A percentile compares a stretch with the other conserved stretches of the same genome.
These are phyloP conservation scores for Cryomyces minteri DNA, from an alignment of 495 filamentous ascomycete species.

Conservation along the genomic window DNA sequence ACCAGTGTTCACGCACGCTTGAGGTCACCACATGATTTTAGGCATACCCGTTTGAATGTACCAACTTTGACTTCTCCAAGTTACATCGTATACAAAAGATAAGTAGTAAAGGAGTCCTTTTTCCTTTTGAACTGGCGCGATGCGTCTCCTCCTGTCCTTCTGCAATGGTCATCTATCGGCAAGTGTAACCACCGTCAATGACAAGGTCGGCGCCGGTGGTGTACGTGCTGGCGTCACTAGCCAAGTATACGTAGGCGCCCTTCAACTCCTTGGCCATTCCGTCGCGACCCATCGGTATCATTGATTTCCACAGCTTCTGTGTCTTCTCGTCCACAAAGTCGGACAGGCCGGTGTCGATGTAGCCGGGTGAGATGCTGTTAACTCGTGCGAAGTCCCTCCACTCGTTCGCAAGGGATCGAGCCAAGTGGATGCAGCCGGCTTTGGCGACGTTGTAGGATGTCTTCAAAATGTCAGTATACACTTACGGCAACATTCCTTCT, in stretches of 20 bases:
- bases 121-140: too few species aligned
- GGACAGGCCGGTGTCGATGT: conserved; percentile 62
- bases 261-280: conserved; percentile 70
- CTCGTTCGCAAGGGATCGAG: conserved; percentile 48
- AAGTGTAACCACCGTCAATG: conserved; percentile 36
- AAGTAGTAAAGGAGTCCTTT: too few species aligned
- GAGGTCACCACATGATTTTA: too few species aligned
- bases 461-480: neutral
- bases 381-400: conserved; percentile 64
- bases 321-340: conserved; percentile 56
- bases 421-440: conserved; percentile 34
- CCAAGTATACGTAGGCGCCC: conserved; percentile 64
- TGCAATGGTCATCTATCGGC: conserved; percentile 7
- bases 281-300: conserved; percentile 61
- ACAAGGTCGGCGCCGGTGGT: conserved; percentile 31
- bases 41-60: too few species aligned
- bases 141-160: too few species aligned
- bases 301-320: conserved; percentile 53
- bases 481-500: neutral
- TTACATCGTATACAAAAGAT: too few species aligned
- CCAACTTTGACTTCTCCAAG: too few species aligned
- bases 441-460: conserved; percentile 70
- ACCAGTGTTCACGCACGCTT: too few species aligned
- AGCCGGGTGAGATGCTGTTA: conserved; percentile 57
- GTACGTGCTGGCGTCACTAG: conserved; percentile 40